Conservation (phyloP, 2,329 filamentous ascomycete genomes). For the Emericellopsis cladophorae region DNA sequence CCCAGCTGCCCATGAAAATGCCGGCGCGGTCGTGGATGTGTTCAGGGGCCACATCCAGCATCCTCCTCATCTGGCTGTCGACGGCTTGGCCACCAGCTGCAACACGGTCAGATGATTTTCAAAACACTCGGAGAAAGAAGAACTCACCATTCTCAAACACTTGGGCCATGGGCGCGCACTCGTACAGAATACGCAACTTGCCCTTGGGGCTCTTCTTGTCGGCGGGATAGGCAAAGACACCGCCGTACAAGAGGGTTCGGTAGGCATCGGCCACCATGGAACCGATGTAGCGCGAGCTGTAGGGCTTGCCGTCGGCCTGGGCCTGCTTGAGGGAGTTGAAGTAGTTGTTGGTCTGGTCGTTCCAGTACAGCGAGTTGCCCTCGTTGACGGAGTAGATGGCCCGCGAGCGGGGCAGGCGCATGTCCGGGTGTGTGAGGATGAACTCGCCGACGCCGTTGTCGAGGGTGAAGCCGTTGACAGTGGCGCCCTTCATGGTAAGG, state of each 20-base stretch:
- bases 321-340: conserved; percentile 82
- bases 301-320: conserved; percentile 65
- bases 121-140: neutral
- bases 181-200: conserved; percentile 92
- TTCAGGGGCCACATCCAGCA: conserved; percentile 81
- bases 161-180: conserved; percentile 98
- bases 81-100: conserved; percentile 83
- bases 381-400: conserved; percentile 98
- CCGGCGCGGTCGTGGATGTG: conserved; percentile 91
- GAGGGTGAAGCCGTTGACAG: conserved; percentile 94
- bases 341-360: conserved; percentile 75
- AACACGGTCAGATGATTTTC: conserved; percentile 13
- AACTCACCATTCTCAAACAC: conserved; percentile 90
- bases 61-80: conserved; percentile 79
- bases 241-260: conserved; percentile 86
- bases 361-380: conserved; percentile 96
- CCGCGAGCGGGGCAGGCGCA: conserved; percentile 70
- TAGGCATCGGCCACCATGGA: conserved; percentile 99
- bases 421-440: conserved; percentile 92
- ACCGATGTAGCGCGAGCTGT: conserved; percentile 90
- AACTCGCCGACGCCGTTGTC: conserved; percentile 97
- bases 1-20: conserved; percentile 90
- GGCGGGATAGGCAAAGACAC: conserved; percentile 93
- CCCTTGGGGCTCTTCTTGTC: conserved; percentile 98
- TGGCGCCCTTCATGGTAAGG: conserved; percentile 87